phyloP scores from a whole-genome alignment of 129 eudicot genomes.

The Ambrosia trifida region DNA sequence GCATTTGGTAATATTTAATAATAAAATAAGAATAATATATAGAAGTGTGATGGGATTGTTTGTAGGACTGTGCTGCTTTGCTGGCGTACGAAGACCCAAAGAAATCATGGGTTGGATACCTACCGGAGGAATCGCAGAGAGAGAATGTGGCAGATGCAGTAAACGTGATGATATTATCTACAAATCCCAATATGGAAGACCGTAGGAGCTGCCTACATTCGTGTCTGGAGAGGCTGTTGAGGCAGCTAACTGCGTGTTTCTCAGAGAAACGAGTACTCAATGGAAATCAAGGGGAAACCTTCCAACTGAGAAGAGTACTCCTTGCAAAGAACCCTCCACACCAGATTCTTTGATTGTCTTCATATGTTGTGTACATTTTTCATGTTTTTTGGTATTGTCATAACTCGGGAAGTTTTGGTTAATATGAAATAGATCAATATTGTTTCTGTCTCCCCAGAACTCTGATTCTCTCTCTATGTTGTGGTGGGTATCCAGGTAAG shows the following conservation, averaged over 20 bases:
- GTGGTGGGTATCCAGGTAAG: no score
- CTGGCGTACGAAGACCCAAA: constrained; percentile 75
- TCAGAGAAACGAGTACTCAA: constrained; percentile 63
- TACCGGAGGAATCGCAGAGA: constrained; percentile 70
- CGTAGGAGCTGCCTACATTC: constrained; percentile 59
- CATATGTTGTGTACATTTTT: neutral
- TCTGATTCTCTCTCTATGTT: no score
- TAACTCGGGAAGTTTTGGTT: no score
- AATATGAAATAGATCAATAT: no score
- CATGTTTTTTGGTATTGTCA: neutral
- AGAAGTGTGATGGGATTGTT: neutral
- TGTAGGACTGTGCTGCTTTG: constrained; percentile 79
- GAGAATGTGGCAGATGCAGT: constrained; percentile 91
- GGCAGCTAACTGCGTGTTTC: constrained; percentile 72
- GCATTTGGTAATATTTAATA: constrained; percentile 37
- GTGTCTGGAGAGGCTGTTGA: constrained; percentile 59
- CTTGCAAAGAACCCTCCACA: constrained; percentile 34
- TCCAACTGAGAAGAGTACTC: constrained; percentile 55
- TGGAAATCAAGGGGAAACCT: constrained; percentile 91
- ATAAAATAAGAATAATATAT: no score
- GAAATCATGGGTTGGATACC: constrained; percentile 72
- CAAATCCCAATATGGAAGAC: constrained; percentile 57
- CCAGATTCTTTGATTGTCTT: neutral
- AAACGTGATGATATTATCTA: constrained; percentile 61
- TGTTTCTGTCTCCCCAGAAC: no score